phyloP scores from a whole-genome alignment of 2,329 filamentous ascomycete genomes.

The Dactylellina leptospora region DNA sequence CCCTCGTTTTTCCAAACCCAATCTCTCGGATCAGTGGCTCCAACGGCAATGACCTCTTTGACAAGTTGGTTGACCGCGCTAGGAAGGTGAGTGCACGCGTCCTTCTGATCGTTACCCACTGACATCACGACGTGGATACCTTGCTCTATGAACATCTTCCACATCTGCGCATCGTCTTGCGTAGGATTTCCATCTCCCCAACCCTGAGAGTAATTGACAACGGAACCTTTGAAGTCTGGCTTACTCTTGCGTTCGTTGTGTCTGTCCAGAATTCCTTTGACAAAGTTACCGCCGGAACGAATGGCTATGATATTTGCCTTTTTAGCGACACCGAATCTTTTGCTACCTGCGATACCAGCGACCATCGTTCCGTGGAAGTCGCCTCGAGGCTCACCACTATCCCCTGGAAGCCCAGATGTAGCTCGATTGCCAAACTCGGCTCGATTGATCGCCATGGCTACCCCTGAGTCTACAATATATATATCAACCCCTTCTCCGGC shows the following conservation, averaged over 20 bases:
- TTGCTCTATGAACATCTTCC: conserved; percentile 60
- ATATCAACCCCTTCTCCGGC: conserved; percentile 62
- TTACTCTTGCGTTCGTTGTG: conserved; percentile 62
- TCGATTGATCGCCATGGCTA: conserved; percentile 49
- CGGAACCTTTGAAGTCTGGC: conserved; percentile 59
- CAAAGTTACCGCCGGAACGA: neutral
- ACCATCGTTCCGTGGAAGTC: conserved; percentile 64
- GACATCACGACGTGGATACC: conserved; percentile 62
- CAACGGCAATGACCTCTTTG: conserved; percentile 60
- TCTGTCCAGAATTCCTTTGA: neutral
- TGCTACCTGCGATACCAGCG: conserved; percentile 53
- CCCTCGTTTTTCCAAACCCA: conserved; percentile 56
- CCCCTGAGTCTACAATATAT: conserved; percentile 65
- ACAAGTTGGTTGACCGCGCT: conserved; percentile 60
- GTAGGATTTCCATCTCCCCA: neutral
- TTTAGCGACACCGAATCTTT: neutral
- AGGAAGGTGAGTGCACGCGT: conserved; percentile 58
- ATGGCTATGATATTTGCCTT: conserved; percentile 9
- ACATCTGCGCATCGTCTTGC: neutral
- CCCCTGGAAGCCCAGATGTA: conserved; percentile 61
- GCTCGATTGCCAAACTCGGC: conserved; percentile 53
- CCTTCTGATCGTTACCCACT: conserved; percentile 60
- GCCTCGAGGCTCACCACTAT: conserved; percentile 58
- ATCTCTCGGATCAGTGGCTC: conserved; percentile 58
- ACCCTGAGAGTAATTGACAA: conserved; percentile 61